Evolutionary conservation across 768 basidiomycete species (phyloP).

Genomic region (Serendipita sp.): DNA sequence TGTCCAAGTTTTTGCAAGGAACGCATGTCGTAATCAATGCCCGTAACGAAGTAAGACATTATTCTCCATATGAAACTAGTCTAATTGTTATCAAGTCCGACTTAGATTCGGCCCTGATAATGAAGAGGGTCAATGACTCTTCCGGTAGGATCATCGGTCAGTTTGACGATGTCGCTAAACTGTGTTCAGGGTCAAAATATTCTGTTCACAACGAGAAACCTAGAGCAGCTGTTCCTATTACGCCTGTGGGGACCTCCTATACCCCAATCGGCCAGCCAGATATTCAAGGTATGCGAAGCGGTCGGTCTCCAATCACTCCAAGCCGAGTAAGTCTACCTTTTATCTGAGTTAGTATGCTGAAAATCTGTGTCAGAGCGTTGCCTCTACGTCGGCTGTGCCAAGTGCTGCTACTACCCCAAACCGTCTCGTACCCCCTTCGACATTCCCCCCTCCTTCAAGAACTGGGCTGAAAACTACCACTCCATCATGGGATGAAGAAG

Average conservation of each 20-base stretch:
- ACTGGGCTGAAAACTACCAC: background rate
- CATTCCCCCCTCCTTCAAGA: constrained; percentile 8
- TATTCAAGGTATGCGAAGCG: constrained; percentile 23
- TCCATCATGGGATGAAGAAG: background rate
- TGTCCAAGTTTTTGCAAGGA: constrained; percentile 64
- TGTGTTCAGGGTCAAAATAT: constrained; percentile 46
- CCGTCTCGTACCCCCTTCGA: background rate
- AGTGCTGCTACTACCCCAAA: background rate
- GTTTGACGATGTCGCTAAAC: background rate
- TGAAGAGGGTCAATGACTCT: constrained; percentile 72
- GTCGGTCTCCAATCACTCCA: background rate
- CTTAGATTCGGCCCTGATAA: constrained; percentile 62
- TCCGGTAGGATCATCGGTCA: constrained; percentile 39
- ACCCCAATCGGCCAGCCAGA: constrained; percentile 60
- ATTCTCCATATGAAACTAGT: background rate
- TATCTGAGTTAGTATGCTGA: background rate
- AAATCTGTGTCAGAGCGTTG: background rate
- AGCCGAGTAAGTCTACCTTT: background rate
- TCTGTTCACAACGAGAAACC: constrained; percentile 64
- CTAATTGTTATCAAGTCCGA: constrained; percentile 36
- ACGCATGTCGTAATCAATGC: constrained; percentile 77
- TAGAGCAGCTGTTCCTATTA: constrained; percentile 59
- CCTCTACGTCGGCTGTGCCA: background rate
- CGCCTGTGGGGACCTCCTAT: constrained; percentile 64
- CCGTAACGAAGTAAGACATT: constrained; percentile 52